Percentiles rank a stretch among this genome's conserved stretches.
phyloP scores from a whole-genome alignment of 305 asterid species.

The Fraxinus floribunda region DNA sequence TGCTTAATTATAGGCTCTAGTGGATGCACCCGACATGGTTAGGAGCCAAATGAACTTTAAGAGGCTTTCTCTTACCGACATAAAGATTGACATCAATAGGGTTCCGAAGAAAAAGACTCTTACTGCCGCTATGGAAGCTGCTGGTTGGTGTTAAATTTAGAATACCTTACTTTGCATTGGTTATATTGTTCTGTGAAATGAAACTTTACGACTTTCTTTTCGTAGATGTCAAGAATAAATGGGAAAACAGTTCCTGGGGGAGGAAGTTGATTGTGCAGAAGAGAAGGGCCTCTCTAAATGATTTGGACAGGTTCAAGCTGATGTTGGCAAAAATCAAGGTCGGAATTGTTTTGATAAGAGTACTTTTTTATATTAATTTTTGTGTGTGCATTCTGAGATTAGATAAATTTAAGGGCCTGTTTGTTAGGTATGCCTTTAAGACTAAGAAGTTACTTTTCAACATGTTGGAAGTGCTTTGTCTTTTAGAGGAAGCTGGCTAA shows the following conservation, averaged over 20 bases:
- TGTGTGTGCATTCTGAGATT: not conserved
- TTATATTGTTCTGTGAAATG: not conserved
- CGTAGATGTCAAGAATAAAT: slow-evolving; percentile 76
- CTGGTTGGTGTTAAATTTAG: slow-evolving; percentile 43
- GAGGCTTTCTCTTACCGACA: slow-evolving; percentile 74
- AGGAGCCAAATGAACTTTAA: slow-evolving; percentile 81
- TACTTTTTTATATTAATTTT: not conserved
- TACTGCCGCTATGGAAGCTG: slow-evolving; percentile 81
- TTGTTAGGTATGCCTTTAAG: not conserved
- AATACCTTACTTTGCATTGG: not conserved
- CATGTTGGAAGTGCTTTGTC: not conserved
- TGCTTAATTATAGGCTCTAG: slow-evolving; percentile 57
- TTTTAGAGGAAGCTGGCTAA: not conserved
- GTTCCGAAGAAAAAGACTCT: slow-evolving; percentile 72
- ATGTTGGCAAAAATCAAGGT: slow-evolving; percentile 87
- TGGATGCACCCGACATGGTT: slow-evolving; percentile 82
- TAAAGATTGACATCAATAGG: slow-evolving; percentile 75
- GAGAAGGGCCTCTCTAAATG: slow-evolving; percentile 68
- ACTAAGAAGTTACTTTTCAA: not conserved
- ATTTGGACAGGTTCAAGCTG: slow-evolving; percentile 71
- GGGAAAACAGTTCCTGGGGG: slow-evolving; percentile 92
- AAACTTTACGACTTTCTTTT: not conserved
- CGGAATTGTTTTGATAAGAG: not conserved
- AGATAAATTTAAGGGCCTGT: not conserved
- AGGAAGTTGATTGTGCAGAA: slow-evolving; percentile 81